Conservation (phyloP, 768 basidiomycete genomes). For the Pleurotus sapidus region DNA sequence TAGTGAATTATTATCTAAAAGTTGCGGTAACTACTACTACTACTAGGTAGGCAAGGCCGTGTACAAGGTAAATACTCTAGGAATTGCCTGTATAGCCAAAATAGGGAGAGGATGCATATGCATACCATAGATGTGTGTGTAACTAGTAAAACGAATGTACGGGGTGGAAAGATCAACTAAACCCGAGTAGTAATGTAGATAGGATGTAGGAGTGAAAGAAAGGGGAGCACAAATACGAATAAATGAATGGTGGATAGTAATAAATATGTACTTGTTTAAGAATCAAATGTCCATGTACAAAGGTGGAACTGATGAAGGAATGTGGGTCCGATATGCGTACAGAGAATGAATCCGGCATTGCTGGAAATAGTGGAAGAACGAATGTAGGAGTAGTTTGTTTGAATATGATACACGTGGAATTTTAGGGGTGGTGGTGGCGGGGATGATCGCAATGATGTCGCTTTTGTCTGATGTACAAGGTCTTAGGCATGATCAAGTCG, state of each 20-base stretch:
- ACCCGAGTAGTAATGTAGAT: constrained; percentile 3
- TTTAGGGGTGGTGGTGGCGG: neutral
- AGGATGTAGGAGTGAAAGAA: neutral
- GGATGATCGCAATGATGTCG: neutral
- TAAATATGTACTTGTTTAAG: constrained; percentile 3
- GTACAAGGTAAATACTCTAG: constrained; percentile 3
- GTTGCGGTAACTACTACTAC: neutral
- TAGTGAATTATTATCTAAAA: neutral
- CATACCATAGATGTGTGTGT: neutral
- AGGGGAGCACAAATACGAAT: neutral
- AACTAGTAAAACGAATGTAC: neutral
- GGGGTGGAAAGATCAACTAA: constrained; percentile 5
- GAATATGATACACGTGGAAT: constrained; percentile 5
- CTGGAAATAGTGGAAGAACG: too few species aligned
- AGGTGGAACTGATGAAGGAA: neutral
- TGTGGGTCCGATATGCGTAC: neutral
- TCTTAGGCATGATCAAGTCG: neutral
- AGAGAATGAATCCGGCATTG: neutral
- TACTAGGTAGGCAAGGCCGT: neutral
- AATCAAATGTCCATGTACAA: neutral
- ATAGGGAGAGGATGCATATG: neutral
- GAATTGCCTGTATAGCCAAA: constrained; percentile 3
- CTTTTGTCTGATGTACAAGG: constrained; percentile 1
- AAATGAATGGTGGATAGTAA: neutral
- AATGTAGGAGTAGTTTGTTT: constrained; percentile 2